Percentiles rank a stretch among this genome's conserved stretches.
Evolutionary conservation across 2,329 filamentous ascomycete genomes (phyloP).

Genomic region (Pseudocercospora eumusae): DNA sequence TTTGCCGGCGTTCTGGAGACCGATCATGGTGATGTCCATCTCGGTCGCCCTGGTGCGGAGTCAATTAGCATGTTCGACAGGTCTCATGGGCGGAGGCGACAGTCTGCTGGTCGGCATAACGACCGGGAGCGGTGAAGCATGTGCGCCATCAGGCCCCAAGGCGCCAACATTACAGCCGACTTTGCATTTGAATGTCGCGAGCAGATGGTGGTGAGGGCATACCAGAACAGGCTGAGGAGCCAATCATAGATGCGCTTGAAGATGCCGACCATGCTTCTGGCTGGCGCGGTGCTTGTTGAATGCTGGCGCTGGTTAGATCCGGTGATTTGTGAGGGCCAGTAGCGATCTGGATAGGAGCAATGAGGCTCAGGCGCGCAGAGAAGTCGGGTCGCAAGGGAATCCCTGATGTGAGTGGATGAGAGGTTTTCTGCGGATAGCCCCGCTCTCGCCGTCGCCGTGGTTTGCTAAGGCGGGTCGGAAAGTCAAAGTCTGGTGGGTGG

Average conservation of each 20-base stretch:
- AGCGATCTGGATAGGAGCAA: conserved; percentile 11
- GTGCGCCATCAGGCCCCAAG: conserved; percentile 24
- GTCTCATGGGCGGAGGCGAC: conserved; percentile 18
- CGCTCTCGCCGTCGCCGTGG: conserved; percentile 9
- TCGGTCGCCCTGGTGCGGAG: conserved; percentile 77
- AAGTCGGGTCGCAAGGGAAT: conserved; percentile 11
- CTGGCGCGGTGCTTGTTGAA: conserved; percentile 34
- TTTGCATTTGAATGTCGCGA: not conserved
- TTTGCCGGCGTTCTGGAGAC: conserved; percentile 96
- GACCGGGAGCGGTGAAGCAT: conserved; percentile 19
- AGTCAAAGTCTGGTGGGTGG: conserved; percentile 5
- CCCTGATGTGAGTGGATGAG: conserved; percentile 19
- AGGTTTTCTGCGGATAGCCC: conserved; percentile 13
- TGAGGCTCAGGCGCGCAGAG: conserved; percentile 16
- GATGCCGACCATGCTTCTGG: conserved; percentile 73
- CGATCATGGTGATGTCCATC: conserved; percentile 99
- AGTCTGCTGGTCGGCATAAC: conserved; percentile 5
- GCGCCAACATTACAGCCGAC: conserved; percentile 16
- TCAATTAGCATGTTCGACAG: conserved; percentile 26
- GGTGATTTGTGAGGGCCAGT: conserved; percentile 12
- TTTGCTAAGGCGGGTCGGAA: conserved; percentile 3
- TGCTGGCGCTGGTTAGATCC: conserved; percentile 24
- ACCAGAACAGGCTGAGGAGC: conserved; percentile 98
- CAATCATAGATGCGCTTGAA: conserved; percentile 97
- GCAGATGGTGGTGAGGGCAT: conserved; percentile 42